Base-by-base conservation (phyloP, 305 asterid species). In the Fraxinus baroniana region DNA sequence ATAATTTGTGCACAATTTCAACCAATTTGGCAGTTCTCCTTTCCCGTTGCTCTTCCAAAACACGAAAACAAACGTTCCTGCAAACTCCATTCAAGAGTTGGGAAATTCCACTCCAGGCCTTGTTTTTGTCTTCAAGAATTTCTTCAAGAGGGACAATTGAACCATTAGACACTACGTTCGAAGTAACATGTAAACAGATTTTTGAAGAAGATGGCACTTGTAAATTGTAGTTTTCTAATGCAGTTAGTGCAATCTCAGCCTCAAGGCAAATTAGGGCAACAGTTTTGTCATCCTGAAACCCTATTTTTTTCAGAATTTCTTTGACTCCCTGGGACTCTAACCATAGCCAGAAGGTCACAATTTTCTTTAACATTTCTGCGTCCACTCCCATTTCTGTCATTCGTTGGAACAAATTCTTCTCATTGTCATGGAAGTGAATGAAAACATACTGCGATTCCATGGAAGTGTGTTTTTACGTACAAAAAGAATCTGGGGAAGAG, bases 341-440 rank as follows among this genome's bases (percentile, higher is more conserved):
- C 18, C 74, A 78, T 44, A 72, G 32, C 85, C 87, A 84, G 78
- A 81, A 73, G 10, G 76, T 13, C 35, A 84, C 74, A 26, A 76
- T 52, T 22, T 57, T 80, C 64, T 80, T 81, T 4, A 68, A 60
- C 15, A 35, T 1, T 39, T 77, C 24, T 36, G 12, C 6, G 9
- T 15, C 49, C 5, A 84, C 22, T 30, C 72, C 36, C 15, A 71
- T 30, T 0, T 7, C 70, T 2, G 36, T 7, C 73, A 84, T 52
- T 17, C 41, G 39, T 15, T 2, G 26, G 24, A 81, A 84, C 70
- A 84, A 26, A 0, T 7, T 5, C 74, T 57, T 33, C 46, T 84
- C 57, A 9, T 15, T 13, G 0, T 81, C 68, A 66, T 26, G n/a
- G 37, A 66, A 66, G 17, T 66, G 74, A 66, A 66, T 5, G 74